Evolutionary conservation across 1,284 basidiomycete species (phyloP).

Genomic region (Cryptococcus neoformans): DNA sequence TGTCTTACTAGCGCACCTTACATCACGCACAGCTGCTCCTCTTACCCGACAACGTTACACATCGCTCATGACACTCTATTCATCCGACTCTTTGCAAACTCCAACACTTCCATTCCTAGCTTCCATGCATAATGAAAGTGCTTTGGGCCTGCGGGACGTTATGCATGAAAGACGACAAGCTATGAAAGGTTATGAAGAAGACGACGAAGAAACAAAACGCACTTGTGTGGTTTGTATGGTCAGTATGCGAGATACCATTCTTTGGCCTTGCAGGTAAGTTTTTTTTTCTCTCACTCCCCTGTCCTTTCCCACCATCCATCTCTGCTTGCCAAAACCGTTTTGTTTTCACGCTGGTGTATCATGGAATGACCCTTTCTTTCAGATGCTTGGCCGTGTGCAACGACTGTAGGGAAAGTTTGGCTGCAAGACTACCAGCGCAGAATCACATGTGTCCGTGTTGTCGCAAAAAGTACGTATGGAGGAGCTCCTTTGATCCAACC

Average conservation of each 20-base stretch:
- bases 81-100: constrained; percentile 6
- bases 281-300: too few species aligned
- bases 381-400: constrained; percentile 44
- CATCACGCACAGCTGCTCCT: constrained; percentile 28
- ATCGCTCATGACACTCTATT: constrained; percentile 19
- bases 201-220: constrained; percentile 40
- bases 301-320: too few species aligned
- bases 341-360: background rate
- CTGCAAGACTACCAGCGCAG: constrained; percentile 34
- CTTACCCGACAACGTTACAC: constrained; percentile 44
- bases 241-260: constrained; percentile 43
- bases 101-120: background rate
- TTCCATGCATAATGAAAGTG: background rate
- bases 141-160: constrained; percentile 14
- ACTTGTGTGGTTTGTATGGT: constrained; percentile 46
- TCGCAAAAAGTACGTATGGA: constrained; percentile 24
- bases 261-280: constrained; percentile 45
- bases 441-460: constrained; percentile 46
- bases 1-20: constrained; percentile 46
- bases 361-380: background rate
- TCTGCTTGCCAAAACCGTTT: background rate
- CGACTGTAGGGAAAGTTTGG: constrained; percentile 46
- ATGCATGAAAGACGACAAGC: constrained; percentile 16
- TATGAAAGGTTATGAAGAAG: constrained; percentile 23
- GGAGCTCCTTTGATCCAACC: background rate